Evolutionary conservation across 2,329 filamentous ascomycete species (phyloP).

Genomic region (Ciborinia camelliae): DNA sequence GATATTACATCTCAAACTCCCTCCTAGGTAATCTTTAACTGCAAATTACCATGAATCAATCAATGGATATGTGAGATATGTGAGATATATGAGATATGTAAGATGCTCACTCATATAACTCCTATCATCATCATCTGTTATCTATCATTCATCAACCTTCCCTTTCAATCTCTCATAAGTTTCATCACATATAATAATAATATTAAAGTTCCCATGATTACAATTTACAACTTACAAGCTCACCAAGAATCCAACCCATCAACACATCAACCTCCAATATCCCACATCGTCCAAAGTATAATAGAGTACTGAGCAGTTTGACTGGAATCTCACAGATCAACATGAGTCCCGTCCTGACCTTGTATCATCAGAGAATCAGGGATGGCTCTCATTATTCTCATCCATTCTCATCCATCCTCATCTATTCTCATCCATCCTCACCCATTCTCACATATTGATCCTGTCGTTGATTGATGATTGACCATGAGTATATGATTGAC

Average conservation of each 20-base stretch:
- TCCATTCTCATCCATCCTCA: too few species aligned
- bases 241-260: background rate
- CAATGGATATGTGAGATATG: too few species aligned
- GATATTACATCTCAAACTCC: too few species aligned
- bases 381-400: background rate
- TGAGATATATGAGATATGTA: too few species aligned
- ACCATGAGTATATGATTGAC: too few species aligned
- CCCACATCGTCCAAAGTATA: conserved; percentile 9
- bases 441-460: too few species aligned
- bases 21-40: too few species aligned
- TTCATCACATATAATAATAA: background rate
- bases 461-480: too few species aligned
- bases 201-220: too few species aligned
- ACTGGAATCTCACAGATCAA: background rate
- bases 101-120: too few species aligned
- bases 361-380: background rate
- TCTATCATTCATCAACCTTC: background rate
- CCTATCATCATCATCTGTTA: background rate
- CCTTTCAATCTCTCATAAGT: background rate
- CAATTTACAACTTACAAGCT: background rate
- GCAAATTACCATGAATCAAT: too few species aligned
- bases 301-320: conserved; percentile 2
- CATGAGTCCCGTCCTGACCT: background rate
- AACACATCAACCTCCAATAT: conserved; percentile 5
- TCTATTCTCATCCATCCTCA: too few species aligned